Evolutionary conservation across 306 rosid genomes (phyloP), one percentile per base, ranked within the genome.

Genomic region (Dalbergia oliveri): DNA sequence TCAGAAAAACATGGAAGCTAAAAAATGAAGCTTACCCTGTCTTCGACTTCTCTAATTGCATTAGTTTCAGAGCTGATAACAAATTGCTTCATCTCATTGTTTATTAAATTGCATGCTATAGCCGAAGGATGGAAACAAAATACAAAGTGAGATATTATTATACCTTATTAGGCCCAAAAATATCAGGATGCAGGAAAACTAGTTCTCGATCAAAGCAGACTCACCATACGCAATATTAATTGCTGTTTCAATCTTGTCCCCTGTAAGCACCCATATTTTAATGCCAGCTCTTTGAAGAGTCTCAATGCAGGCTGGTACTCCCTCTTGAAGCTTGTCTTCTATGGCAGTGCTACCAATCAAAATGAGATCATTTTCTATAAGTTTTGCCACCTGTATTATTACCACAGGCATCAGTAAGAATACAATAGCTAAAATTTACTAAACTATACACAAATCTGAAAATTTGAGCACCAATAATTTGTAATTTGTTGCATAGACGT

Each of bases 281-380:
- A 95, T 95, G 68, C 99, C 99, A 84, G 99, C 99, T 87, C 90
- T 87, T 65, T 94, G 80, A 71, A 95, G 97, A 84, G 98, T 95
- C 90, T 93, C 97, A 80, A 95, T 91, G 86, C 99, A 93, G 75
- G 83, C 81, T 61, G 99, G 99, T 58, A 95, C 99, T 63, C 99
- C 99, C 87, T 95, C 99, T 90, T 95, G 99, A 87, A 95, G 99
- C 83, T 95, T 95, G 85, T 95, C 99, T 87, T 95, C 99, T 34
- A 95, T 95, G 75, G 99, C 99, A 73, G 99, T 95, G 84, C 92
- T 90, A 81, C 99, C 99, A 79, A 95, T 87, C 87, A 95, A 90
- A 73, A 83, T 80, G 78, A 95, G 97, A 76, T 95, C 96, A 68
- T 69, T 88, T 85, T 95, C 99, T 65, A 95, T 91, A 66, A 93